phyloP scores from a whole-genome alignment of 768 basidiomycete genomes.

The Suillus alpinus region DNA sequence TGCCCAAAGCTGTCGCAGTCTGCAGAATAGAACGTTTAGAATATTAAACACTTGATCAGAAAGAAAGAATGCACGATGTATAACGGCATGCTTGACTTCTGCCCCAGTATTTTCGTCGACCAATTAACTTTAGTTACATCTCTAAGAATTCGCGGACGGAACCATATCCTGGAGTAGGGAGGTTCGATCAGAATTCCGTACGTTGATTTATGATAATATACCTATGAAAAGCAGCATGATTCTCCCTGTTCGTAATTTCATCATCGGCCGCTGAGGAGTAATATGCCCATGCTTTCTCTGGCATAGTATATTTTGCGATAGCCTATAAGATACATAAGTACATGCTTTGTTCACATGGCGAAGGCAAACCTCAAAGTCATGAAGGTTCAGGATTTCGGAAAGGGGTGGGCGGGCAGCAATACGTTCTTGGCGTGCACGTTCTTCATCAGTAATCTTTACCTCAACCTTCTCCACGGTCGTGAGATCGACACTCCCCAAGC shows the following conservation, averaged over 20 bases:
- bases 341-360: not conserved
- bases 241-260: constrained; percentile 82
- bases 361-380: constrained; percentile 78
- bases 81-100: constrained; percentile 66
- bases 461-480: constrained; percentile 61
- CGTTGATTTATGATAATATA: constrained; percentile 13
- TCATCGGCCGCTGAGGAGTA: constrained; percentile 91
- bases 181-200: not conserved
- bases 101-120: constrained; percentile 74
- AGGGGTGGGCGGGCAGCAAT: constrained; percentile 63
- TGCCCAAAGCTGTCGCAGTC: constrained; percentile 78
- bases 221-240: constrained; percentile 87
- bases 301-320: constrained; percentile 75
- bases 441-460: constrained; percentile 62
- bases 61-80: constrained; percentile 53
- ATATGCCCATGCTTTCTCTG: constrained; percentile 87
- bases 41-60: not conserved
- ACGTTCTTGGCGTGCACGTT: constrained; percentile 62
- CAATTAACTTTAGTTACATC: constrained; percentile 80
- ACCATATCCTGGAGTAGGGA: constrained; percentile 62
- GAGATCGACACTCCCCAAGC: constrained; percentile 66
- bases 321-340: constrained; percentile 40
- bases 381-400: constrained; percentile 76
- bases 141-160: constrained; percentile 78
- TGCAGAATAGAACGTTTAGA: constrained; percentile 18